These are phyloP conservation scores for Leccinum rimulosum DNA, from an alignment of 768 basidiomycete species.

Conservation along the genomic window DNA sequence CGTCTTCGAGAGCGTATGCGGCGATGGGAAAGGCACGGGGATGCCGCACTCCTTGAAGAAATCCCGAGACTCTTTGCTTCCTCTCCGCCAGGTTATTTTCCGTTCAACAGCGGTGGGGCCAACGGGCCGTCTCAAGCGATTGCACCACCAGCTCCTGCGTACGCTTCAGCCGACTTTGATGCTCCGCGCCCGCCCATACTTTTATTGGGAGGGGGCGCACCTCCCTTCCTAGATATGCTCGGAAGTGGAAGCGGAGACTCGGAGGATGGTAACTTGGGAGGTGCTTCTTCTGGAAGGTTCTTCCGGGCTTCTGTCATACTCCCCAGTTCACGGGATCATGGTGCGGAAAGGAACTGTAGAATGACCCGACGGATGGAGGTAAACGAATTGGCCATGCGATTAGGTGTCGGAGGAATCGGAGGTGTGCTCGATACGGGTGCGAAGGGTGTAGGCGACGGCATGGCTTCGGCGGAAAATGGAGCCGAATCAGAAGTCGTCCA, in stretches of 20 bases:
- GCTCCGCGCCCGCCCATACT: conserved; percentile 24
- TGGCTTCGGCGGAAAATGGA: conserved; percentile 1
- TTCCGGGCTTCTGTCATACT: conserved; percentile 72
- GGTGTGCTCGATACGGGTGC: conserved; percentile 48
- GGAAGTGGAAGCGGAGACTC: conserved; percentile 14
- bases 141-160: conserved; percentile 27
- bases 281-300: conserved; percentile 36
- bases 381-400: conserved; percentile 80
- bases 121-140: conserved; percentile 18
- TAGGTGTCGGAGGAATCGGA: conserved; percentile 75
- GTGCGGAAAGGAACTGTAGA: conserved; percentile 54
- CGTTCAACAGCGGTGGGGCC: background rate
- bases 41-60: conserved; percentile 57
- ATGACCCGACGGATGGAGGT: conserved; percentile 66
- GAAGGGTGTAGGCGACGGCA: background rate
- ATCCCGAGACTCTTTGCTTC: conserved; percentile 50
- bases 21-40: conserved; percentile 67
- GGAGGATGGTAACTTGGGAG: conserved; percentile 16
- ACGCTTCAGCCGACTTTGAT: conserved; percentile 30
- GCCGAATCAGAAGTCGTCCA: conserved; percentile 4
- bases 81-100: conserved; percentile 16
- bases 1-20: conserved; percentile 68
- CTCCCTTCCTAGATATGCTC: conserved; percentile 28
- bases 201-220: conserved; percentile 20
- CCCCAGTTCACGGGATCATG: conserved; percentile 54